Conservation (phyloP, 2,329 filamentous ascomycete genomes). For the Fusarium duplospermum region DNA sequence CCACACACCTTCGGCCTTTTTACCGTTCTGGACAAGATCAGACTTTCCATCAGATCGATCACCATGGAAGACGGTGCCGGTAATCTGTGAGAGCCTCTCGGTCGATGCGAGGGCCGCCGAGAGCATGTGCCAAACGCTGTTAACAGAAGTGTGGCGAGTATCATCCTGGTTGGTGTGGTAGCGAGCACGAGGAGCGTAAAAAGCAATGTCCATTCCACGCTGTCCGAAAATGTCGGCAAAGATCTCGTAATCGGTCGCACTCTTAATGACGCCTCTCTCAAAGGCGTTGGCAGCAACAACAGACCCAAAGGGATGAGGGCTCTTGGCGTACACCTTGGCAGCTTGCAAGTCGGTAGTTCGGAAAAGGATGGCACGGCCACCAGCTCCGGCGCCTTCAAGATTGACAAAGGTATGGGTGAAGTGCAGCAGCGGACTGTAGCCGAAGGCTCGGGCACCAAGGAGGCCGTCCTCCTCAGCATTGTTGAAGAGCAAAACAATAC, state of each 20-base stretch:
- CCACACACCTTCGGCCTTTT: slow-evolving; percentile 81
- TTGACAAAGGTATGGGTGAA: slow-evolving; percentile 92
- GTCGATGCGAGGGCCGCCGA: slow-evolving; percentile 83
- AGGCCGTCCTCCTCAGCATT: slow-evolving; percentile 96
- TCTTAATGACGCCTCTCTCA: slow-evolving; percentile 79
- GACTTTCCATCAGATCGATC: slow-evolving; percentile 64
- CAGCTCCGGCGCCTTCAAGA: slow-evolving; percentile 92
- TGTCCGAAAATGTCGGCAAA: slow-evolving; percentile 83
- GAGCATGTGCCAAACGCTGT: slow-evolving; percentile 93
- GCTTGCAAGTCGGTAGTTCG: slow-evolving; percentile 89
- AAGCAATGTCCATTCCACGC: slow-evolving; percentile 91
- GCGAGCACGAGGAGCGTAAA: slow-evolving; percentile 84
- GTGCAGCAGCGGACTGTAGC: slow-evolving; percentile 81
- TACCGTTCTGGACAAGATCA: slow-evolving; percentile 74
- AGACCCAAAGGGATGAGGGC: slow-evolving; percentile 82
- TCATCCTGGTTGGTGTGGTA: slow-evolving; percentile 96
- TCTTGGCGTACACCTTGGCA: slow-evolving; percentile 79
- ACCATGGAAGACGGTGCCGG: slow-evolving; percentile 74
- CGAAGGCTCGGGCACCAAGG: slow-evolving; percentile 87
- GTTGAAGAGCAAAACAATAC: slow-evolving; percentile 88
- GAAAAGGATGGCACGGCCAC: slow-evolving; percentile 88
- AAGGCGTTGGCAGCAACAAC: slow-evolving; percentile 89
- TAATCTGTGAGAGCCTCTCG: slow-evolving; percentile 75
- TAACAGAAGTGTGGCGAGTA: slow-evolving; percentile 77
- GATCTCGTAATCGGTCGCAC: slow-evolving; percentile 89